phyloP scores from a whole-genome alignment of 176 grass and related monocot genomes.

The Poa pratensis region DNA sequence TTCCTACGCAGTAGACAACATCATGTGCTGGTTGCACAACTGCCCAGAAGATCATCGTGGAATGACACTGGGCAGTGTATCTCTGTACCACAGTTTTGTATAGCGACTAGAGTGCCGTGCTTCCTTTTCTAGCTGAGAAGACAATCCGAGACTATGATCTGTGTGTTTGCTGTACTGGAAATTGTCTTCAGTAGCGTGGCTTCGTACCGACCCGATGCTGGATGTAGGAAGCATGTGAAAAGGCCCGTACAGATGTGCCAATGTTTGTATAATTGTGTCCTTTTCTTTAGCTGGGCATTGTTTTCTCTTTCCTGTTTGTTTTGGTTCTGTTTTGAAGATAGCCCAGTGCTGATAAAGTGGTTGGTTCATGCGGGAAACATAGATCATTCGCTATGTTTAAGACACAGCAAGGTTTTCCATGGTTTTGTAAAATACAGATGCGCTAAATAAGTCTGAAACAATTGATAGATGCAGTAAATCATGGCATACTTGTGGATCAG shows the following conservation, averaged over 20 bases:
- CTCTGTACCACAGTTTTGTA: not conserved
- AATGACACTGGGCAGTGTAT: slow-evolving; percentile 2
- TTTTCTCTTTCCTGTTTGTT: not conserved
- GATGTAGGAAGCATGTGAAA: slow-evolving; percentile 7
- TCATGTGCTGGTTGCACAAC: not conserved
- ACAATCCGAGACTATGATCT: not conserved
- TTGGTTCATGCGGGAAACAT: not conserved
- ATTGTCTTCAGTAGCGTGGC: slow-evolving; percentile 21
- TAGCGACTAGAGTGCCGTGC: not conserved
- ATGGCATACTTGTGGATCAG: too few relatives aligned
- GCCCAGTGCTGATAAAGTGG: not conserved
- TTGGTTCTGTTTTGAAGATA: not conserved
- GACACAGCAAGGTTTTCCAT: not conserved
- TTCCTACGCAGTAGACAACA: slow-evolving; percentile 15
- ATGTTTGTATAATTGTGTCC: not conserved
- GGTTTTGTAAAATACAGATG: not conserved
- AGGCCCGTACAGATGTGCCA: not conserved
- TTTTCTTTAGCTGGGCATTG: too few relatives aligned
- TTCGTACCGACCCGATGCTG: not conserved
- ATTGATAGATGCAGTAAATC: too few relatives aligned
- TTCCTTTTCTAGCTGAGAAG: not conserved
- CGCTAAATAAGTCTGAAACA: not conserved
- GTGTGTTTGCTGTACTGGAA: not conserved
- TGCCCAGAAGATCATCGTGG: not conserved
- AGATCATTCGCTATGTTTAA: not conserved